A percentile compares a stretch with the other conserved stretches of the same genome.
phyloP scores from a whole-genome alignment of 2,329 filamentous ascomycete genomes.

The Zymoseptoria passerinii region DNA sequence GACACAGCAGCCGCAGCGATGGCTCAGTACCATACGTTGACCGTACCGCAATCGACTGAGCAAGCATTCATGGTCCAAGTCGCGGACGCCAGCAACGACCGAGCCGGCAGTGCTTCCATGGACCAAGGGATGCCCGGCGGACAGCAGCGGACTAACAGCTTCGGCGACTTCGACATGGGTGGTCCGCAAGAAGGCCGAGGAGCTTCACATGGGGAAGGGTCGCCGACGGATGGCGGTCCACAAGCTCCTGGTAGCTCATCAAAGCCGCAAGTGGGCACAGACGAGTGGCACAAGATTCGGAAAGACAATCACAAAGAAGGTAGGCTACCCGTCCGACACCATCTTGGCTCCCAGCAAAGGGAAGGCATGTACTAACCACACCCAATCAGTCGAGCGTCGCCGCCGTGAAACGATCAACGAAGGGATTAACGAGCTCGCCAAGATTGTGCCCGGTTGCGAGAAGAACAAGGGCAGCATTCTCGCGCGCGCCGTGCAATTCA shows the following conservation, averaged over 20 bases:
- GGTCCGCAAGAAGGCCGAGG: constrained; percentile 2
- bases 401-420: constrained; percentile 98
- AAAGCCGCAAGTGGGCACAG: constrained; percentile 88
- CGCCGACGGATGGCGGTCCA: constrained; percentile 36
- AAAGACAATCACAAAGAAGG: constrained; percentile 99
- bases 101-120: constrained; percentile 13
- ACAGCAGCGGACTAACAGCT: constrained; percentile 16
- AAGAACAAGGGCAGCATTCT: constrained; percentile 99
- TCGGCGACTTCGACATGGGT: constrained; percentile 17
- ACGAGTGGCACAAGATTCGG: constrained; percentile 95
- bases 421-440: constrained; percentile 94
- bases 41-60: constrained; percentile 48
- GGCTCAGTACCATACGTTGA: constrained; percentile 46
- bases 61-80: constrained; percentile 35
- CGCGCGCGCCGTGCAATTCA: constrained; percentile 87
- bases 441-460: constrained; percentile 94
- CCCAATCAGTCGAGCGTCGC: constrained; percentile 71
- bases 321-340: constrained; percentile 35
- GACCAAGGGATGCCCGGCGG: constrained; percentile 13
- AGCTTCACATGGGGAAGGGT: constrained; percentile 11
- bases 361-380: background rate
- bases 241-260: constrained; percentile 21
- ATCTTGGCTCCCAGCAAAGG: too few relatives aligned
- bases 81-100: constrained; percentile 12
- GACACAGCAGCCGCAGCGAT: constrained; percentile 54